Evolutionary conservation across 495 filamentous ascomycete genomes (phyloP), one percentile per base, ranked within the genome.

Genomic region (Neurospora sp.): DNA sequence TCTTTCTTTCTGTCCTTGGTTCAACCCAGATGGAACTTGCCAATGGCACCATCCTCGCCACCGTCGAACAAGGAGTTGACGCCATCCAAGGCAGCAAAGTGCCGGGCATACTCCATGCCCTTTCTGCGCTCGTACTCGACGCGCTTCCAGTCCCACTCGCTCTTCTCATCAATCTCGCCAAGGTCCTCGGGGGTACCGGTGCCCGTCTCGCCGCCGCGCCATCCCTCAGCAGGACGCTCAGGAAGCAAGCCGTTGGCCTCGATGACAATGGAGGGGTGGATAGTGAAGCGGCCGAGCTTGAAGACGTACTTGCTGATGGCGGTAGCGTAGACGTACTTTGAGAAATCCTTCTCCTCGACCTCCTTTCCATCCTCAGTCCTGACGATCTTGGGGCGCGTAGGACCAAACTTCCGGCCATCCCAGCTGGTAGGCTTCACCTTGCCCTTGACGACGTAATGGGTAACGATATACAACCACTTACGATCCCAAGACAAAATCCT

Each of bases 261-360:
- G 16, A 98, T 83, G 14, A 96, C 85, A 40, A 91, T 83, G 79
- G 95, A 93, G 8, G 95, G 93, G 44, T 93, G 87, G 8, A 98
- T 87, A 8, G 95, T 99, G 74, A 94, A 82, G 20, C 96, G 84
- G 0, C 94, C 94, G 77, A 92, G 88, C 84, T 98, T 98, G 77
- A 93, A 91, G 2, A 97, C 94, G 78, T 96, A 98, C 83, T 96
- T 95, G 75, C 89, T 91, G 16, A 98, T 76, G 5, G 88, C 91
- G 3, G 89, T 91, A 1, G 94, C 94, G 74, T 91, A 89, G 41
- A 98, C 85, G 72, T 84, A 83, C 73, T 83, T 82, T 40, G 79
- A 76, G 31, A 83, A 83, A 74, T 89, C 86, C 74, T 84, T 82
- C 20, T 88, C 86, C 72, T 83, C 82, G 3, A 83, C 85, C n/a